Conservation (phyloP, 768 basidiomycete species). For the Serendipita sp. region DNA sequence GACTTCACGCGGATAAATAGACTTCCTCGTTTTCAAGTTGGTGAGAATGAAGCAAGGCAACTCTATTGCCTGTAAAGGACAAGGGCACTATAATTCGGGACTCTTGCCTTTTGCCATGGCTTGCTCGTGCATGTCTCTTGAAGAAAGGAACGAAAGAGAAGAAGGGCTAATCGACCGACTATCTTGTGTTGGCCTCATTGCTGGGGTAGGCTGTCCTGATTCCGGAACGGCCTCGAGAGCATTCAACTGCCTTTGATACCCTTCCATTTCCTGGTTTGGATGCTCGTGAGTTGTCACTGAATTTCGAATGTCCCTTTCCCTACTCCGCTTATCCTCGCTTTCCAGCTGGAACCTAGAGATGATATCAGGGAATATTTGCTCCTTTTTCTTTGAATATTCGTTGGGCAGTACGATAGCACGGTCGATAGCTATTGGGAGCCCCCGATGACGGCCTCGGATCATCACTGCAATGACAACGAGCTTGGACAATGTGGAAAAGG, state of each 20-base stretch:
- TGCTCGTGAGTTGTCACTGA: no score
- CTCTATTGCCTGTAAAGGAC: no score
- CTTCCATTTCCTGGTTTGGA: background rate
- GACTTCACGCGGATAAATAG: background rate
- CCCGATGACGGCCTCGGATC: slow-evolving; percentile 86
- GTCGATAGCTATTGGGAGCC: slow-evolving; percentile 75
- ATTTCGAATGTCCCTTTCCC: background rate
- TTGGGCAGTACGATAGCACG: slow-evolving; percentile 68
- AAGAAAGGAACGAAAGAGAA: background rate
- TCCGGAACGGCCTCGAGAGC: background rate
- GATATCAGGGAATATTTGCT: background rate
- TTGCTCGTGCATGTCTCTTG: background rate
- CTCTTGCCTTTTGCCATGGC: background rate
- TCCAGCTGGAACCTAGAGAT: background rate
- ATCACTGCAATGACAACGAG: slow-evolving; percentile 76
- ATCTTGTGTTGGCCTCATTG: background rate
- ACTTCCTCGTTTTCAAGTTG: no score
- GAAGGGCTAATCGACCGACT: background rate
- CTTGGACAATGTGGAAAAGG: slow-evolving; percentile 68
- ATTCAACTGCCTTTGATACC: background rate
- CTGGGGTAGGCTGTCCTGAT: background rate
- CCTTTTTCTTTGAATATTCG: slow-evolving; percentile 25
- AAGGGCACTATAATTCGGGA: no score
- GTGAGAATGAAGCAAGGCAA: no score
- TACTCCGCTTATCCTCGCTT: background rate